These are phyloP conservation scores for Radiomyces spectabilis DNA, from an alignment of 192 early-diverging fungal genomes.

Conservation along the genomic window DNA sequence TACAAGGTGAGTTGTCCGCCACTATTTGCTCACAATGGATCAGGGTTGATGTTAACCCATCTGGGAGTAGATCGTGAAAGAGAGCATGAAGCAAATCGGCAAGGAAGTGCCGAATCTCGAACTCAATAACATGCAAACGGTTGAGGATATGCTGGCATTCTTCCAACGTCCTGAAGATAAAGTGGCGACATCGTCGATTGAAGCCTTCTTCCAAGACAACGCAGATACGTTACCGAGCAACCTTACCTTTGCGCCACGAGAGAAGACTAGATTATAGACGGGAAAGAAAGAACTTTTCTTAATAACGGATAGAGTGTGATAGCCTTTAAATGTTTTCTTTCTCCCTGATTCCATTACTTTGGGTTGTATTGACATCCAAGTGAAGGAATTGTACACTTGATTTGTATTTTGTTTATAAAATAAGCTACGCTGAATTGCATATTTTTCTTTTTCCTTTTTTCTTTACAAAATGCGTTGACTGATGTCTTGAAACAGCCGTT, in stretches of 20 bases:
- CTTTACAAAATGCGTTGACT: slow-evolving; percentile 5
- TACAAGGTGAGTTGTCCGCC: slow-evolving; percentile 21
- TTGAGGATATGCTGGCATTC: slow-evolving; percentile 23
- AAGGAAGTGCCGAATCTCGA: slow-evolving; percentile 28
- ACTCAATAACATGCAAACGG: slow-evolving; percentile 30
- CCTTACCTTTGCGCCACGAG: slow-evolving; percentile 12
- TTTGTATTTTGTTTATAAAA: too few relatives aligned
- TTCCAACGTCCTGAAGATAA: slow-evolving; percentile 8
- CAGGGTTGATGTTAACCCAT: background rate
- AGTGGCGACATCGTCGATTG: background rate
- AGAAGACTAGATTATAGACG: too few relatives aligned
- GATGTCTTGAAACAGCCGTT: slow-evolving; percentile 9
- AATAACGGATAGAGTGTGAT: too few relatives aligned
- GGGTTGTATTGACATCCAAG: too few relatives aligned
- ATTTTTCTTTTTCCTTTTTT: too few relatives aligned
- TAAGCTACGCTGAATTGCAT: too few relatives aligned
- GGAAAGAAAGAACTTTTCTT: too few relatives aligned
- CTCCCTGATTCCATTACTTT: too few relatives aligned
- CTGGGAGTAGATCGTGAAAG: slow-evolving; percentile 25
- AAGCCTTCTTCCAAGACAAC: slow-evolving; percentile 11
- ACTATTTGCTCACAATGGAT: background rate
- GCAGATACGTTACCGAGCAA: slow-evolving; percentile 12
- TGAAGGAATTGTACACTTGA: too few relatives aligned
- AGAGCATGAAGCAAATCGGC: slow-evolving; percentile 22
- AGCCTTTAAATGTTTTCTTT: too few relatives aligned